Evolutionary conservation across 1,284 basidiomycete species (phyloP).

Genomic region (Ceratobasidium sp.): DNA sequence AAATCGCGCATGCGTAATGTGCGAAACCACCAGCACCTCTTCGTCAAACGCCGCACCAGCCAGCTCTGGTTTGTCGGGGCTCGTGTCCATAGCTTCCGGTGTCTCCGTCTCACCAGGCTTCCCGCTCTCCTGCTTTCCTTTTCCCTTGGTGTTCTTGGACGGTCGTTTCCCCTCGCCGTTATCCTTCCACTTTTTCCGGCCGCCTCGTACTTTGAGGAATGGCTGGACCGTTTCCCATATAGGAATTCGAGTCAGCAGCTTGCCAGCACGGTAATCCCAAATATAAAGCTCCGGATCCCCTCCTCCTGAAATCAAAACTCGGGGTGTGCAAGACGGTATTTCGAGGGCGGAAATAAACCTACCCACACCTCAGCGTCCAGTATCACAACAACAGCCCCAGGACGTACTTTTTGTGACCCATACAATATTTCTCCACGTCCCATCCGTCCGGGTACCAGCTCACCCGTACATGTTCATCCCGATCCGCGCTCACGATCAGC

Average conservation of each 20-base stretch:
- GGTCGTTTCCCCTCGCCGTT: slow-evolving; percentile 55
- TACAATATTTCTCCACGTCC: slow-evolving; percentile 84
- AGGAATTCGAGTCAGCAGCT: slow-evolving; percentile 65
- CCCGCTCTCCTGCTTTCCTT: slow-evolving; percentile 51
- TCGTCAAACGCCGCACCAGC: slow-evolving; percentile 45
- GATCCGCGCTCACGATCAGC: slow-evolving; percentile 86
- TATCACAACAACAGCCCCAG: slow-evolving; percentile 44
- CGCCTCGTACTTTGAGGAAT: slow-evolving; percentile 68
- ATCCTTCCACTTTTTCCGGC: slow-evolving; percentile 58
- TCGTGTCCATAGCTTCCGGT: slow-evolving; percentile 51
- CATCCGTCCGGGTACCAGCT: slow-evolving; percentile 89
- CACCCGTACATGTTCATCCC: slow-evolving; percentile 94
- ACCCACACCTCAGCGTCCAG: slow-evolving; percentile 31
- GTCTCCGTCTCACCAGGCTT: slow-evolving; percentile 50
- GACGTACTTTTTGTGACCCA: slow-evolving; percentile 83
- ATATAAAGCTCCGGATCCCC: slow-evolving; percentile 82
- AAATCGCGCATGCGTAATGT: slow-evolving; percentile 60
- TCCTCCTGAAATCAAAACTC: slow-evolving; percentile 82
- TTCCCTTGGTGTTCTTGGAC: slow-evolving; percentile 52
- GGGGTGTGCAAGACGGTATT: slow-evolving; percentile 67
- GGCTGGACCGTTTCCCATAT: slow-evolving; percentile 70
- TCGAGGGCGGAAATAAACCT: slow-evolving; percentile 88
- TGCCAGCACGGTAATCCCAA: slow-evolving; percentile 83
- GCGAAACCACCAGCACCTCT: slow-evolving; percentile 66
- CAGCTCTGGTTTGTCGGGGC: slow-evolving; percentile 22